Evolutionary conservation across 2,329 filamentous ascomycete genomes (phyloP), one percentile per base, ranked within the genome.

Genomic region (Penicillium brasilianum): DNA sequence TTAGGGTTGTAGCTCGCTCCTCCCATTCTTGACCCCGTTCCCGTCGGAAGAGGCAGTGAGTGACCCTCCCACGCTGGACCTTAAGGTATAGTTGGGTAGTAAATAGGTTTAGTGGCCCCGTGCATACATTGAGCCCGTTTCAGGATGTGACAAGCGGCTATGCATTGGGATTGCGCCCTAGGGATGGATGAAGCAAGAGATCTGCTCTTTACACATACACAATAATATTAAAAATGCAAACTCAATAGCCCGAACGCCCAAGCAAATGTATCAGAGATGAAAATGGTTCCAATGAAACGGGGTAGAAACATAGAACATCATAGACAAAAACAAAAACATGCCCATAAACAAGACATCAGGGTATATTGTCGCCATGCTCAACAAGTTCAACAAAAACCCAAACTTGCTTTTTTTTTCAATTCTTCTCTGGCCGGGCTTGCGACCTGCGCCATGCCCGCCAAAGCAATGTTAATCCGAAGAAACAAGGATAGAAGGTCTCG

Each of bases 321-420:
- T 39, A 14, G 13, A 25, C 28, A 16, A 37, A 9, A 34, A 34
- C 2, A 51, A 11, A 50, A 44, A 53, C 22, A 54, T 36, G 8
- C 43, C 37, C 34, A 54, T 22, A 41, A 16, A 55, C 46, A 55
- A 60, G 60, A 61, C 57, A 58, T 58, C 51, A 59, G 57, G 61
- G 66, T 61, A 68, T 68, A 67, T 68, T 61, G 59, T 66, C 67
- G 60, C 61, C 56, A 66, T 57, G 62, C 64, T 61, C 50, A 63
- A 48, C 53, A 64, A 37, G 57, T 32, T 59, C 50, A 53, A 69
- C 53, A 58, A 61, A 57, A 66, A 60, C 52, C 60, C 56, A 63
- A 11, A 57, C 50, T 58, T 61, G 52, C 51, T 49, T 52, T 49
- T 49, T 54, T 36, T 56, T 56, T 57, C 22, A 44, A 36, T 52